A percentile compares a stretch with the other conserved stretches of the same genome.
Evolutionary conservation across 495 filamentous ascomycete species (phyloP).

Genomic region (Podospora tetraspora): DNA sequence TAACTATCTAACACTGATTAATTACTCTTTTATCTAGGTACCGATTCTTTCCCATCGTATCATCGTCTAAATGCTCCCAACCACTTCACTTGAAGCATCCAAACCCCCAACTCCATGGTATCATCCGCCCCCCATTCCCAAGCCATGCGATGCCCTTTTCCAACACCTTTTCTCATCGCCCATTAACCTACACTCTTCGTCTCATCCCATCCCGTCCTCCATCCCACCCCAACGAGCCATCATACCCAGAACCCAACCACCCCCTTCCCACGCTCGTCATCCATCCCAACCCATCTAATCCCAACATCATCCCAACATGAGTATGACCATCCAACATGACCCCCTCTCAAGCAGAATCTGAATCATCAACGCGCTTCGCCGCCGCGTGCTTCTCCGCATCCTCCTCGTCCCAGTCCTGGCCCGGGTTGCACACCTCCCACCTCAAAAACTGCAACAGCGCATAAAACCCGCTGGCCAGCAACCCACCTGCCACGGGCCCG

Average conservation of each 20-base stretch:
- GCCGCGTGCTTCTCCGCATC: conserved; percentile 11
- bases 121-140: background rate
- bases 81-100: background rate
- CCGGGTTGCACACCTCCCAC: conserved; percentile 67
- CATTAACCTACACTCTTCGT: background rate
- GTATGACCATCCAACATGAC: background rate
- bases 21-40: background rate
- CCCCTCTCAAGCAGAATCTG: background rate
- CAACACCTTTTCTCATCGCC: background rate
- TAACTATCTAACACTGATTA: background rate
- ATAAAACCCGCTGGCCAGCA: conserved; percentile 65
- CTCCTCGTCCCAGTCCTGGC: conserved; percentile 29
- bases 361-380: background rate
- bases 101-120: background rate
- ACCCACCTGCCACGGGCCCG: conserved; percentile 49
- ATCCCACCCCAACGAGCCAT: background rate
- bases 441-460: conserved; percentile 58
- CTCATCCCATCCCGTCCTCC: background rate
- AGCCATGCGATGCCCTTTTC: background rate
- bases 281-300: background rate
- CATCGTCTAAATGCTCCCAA: background rate
- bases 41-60: background rate
- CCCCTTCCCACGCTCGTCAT: too few relatives aligned
- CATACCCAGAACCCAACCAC: background rate
- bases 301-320: background rate